Conservation (phyloP, 805 yeast genomes). For the Kluyveromyces siamensis region DNA sequence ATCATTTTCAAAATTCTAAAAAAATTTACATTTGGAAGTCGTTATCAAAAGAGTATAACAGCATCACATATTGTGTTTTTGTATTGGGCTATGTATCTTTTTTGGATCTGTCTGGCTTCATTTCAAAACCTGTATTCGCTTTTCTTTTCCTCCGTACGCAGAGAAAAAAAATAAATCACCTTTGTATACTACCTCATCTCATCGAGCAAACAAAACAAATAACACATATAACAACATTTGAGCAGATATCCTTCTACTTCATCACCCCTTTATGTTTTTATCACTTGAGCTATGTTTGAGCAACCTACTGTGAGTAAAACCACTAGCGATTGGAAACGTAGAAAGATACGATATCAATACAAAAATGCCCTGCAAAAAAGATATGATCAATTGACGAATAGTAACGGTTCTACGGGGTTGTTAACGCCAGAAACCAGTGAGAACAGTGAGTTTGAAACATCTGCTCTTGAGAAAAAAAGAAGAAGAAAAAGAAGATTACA, state of each 20-base stretch:
- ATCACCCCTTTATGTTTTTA: not conserved
- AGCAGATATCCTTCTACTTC: not conserved
- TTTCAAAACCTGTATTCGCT: not conserved
- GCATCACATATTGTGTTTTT: too few species aligned
- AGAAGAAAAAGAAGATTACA: conserved; percentile 14
- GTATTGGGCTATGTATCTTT: too few species aligned
- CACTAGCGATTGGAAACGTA: conserved; percentile 11
- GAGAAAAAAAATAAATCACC: not conserved
- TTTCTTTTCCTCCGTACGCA: not conserved
- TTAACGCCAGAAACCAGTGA: conserved; percentile 22
- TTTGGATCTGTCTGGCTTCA: not conserved
- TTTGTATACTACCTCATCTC: not conserved
- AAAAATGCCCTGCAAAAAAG: conserved; percentile 14
- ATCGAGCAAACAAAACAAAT: not conserved
- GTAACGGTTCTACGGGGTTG: conserved; percentile 5
- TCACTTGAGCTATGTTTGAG: conserved; percentile 18
- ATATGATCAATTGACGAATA: conserved; percentile 6
- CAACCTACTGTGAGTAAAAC: conserved; percentile 14
- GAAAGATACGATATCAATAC: conserved; percentile 23
- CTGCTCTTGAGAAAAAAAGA: conserved; percentile 5
- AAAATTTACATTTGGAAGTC: too few species aligned
- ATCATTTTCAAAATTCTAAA: too few species aligned
- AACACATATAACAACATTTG: not conserved
- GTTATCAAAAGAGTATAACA: too few species aligned
- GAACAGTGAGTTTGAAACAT: conserved; percentile 10